A percentile compares a stretch with the other conserved stretches of the same genome.
Evolutionary conservation across 345 rosid genomes (phyloP).

Genomic region (Lenwebbia sp.): DNA sequence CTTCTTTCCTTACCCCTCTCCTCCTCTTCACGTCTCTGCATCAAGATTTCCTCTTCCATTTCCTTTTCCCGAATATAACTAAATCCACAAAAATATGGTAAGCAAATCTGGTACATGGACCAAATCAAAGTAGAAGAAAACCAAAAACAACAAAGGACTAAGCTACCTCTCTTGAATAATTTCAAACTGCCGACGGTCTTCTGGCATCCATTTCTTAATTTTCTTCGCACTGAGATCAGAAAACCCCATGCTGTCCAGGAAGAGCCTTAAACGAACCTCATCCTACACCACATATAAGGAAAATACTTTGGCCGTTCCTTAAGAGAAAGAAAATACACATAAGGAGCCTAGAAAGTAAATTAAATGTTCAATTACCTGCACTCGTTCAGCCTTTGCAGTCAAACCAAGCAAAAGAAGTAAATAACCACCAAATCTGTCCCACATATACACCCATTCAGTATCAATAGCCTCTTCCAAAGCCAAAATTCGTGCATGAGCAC

Average conservation of each 20-base stretch:
- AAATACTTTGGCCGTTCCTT: neutral
- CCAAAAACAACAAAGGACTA: neutral
- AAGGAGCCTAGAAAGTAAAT: neutral
- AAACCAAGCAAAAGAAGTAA: slow-evolving; percentile 89
- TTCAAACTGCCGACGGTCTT: slow-evolving; percentile 95
- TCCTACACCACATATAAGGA: slow-evolving; percentile 38
- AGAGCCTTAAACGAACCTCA: slow-evolving; percentile 95
- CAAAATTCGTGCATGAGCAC: slow-evolving; percentile 95
- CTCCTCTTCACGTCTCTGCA: slow-evolving; percentile 99
- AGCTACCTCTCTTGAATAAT: slow-evolving; percentile 94
- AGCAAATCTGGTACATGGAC: neutral
- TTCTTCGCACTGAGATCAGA: slow-evolving; percentile 95
- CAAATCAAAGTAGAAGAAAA: neutral
- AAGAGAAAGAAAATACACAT: neutral
- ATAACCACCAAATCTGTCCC: slow-evolving; percentile 99
- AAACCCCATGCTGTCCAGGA: slow-evolving; percentile 98
- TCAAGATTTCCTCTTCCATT: slow-evolving; percentile 98
- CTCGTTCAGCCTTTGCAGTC: slow-evolving; percentile 93
- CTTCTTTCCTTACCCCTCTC: slow-evolving; percentile 99
- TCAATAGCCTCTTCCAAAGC: slow-evolving; percentile 99
- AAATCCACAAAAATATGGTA: neutral
- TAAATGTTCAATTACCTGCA: slow-evolving; percentile 54
- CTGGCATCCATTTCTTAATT: slow-evolving; percentile 99
- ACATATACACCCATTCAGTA: slow-evolving; percentile 99
- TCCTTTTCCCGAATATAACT: slow-evolving; percentile 98